These are phyloP conservation scores for Mortierella sp. DNA, from an alignment of 371 early-diverging fungal species.

Conservation along the genomic window DNA sequence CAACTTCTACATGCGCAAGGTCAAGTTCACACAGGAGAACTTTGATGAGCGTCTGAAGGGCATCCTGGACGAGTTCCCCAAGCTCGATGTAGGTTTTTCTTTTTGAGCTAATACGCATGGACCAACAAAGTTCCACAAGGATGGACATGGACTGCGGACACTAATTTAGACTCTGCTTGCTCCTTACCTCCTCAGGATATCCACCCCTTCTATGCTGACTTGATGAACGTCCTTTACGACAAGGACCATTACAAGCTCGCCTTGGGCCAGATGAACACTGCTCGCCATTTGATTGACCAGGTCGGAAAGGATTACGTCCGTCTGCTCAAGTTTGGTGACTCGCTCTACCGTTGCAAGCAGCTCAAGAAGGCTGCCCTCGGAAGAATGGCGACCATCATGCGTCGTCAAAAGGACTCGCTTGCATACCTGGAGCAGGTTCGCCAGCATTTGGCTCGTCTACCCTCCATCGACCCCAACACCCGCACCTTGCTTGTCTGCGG, in stretches of 20 bases:
- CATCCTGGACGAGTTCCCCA: slow-evolving; percentile 98
- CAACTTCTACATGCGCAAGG: slow-evolving; percentile 99
- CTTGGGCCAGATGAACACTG: slow-evolving; percentile 98
- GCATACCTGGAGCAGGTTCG: slow-evolving; percentile 99
- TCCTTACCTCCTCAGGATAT: slow-evolving; percentile 81
- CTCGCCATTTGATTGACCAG: slow-evolving; percentile 94
- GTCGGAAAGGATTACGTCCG: slow-evolving; percentile 99
- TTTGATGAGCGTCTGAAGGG: slow-evolving; percentile 96
- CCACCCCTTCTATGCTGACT: slow-evolving; percentile 99
- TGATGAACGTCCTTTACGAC: slow-evolving; percentile 99
- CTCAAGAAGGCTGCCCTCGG: slow-evolving; percentile 99
- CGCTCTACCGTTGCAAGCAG: slow-evolving; percentile 99
- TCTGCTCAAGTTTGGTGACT: slow-evolving; percentile 99
- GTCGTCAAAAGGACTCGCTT: slow-evolving; percentile 98
- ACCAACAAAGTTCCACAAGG: too few species aligned
- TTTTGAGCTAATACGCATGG: too few species aligned
- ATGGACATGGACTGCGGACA: not conserved
- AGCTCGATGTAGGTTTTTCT: slow-evolving; percentile 87
- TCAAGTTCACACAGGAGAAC: slow-evolving; percentile 98
- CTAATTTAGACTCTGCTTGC: not conserved
- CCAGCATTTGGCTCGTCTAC: slow-evolving; percentile 98
- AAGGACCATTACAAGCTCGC: slow-evolving; percentile 99
- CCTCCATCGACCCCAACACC: slow-evolving; percentile 99
- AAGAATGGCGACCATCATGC: slow-evolving; percentile 99
- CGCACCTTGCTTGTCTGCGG: slow-evolving; percentile 99